These are phyloP conservation scores for Citeromyces siamensis DNA, from an alignment of 1,139 yeast genomes.

Conservation along the genomic window DNA sequence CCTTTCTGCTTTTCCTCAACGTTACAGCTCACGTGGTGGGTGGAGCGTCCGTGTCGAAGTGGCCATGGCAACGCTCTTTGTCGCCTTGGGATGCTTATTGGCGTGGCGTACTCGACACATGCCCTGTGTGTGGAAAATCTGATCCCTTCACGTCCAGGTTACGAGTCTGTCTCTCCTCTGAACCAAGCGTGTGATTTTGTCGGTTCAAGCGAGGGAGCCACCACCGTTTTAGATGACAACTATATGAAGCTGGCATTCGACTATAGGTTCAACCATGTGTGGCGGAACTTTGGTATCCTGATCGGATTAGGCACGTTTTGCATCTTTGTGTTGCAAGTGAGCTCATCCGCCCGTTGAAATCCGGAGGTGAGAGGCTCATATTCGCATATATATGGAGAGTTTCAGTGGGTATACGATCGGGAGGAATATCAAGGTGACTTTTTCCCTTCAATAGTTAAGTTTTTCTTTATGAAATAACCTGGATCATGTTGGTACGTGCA, in stretches of 20 bases:
- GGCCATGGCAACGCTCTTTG: slow-evolving; percentile 41
- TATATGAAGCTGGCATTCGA: slow-evolving; percentile 20
- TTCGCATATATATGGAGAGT: too few species aligned
- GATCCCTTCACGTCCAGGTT: slow-evolving; percentile 26
- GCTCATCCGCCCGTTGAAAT: slow-evolving; percentile 22
- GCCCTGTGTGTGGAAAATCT: slow-evolving; percentile 33
- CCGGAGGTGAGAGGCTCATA: slow-evolving; percentile 19
- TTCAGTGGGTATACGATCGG: too few species aligned
- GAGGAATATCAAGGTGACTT: too few species aligned
- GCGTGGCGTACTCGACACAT: slow-evolving; percentile 39
- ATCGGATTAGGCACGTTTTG: too few species aligned
- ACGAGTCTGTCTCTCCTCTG: slow-evolving; percentile 16
- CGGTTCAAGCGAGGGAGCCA: too few species aligned
- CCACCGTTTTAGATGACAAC: slow-evolving; percentile 25
- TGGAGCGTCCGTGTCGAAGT: slow-evolving; percentile 32
- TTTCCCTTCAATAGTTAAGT: too few species aligned
- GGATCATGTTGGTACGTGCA: too few species aligned
- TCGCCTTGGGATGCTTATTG: slow-evolving; percentile 33
- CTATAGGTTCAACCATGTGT: slow-evolving; percentile 28
- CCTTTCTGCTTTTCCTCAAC: slow-evolving; percentile 30
- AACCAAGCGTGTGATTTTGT: slow-evolving; percentile 24
- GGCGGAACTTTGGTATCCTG: slow-evolving; percentile 66
- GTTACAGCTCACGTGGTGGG: slow-evolving; percentile 28
- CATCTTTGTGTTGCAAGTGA: slow-evolving; percentile 28
- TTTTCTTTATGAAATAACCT: too few species aligned